Conservation (phyloP, 2,329 filamentous ascomycete genomes). For the Falciphora oryzae region DNA sequence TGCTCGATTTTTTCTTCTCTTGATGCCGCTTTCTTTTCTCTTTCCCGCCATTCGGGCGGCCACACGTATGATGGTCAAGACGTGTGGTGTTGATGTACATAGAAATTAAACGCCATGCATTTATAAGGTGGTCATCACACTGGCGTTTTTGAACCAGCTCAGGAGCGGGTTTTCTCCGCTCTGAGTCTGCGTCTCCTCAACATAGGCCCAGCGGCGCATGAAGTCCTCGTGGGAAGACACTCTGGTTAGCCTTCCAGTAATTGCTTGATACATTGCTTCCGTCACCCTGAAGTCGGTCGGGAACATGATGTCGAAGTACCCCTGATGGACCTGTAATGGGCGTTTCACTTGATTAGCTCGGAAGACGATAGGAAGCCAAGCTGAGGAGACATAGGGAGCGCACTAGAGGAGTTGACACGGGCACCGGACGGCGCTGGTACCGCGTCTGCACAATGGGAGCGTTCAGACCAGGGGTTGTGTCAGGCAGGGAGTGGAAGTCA, state of each 20-base stretch:
- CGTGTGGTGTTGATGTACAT: background rate
- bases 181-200: slow-evolving; percentile 81
- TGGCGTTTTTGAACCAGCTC: slow-evolving; percentile 93
- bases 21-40: background rate
- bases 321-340: slow-evolving; percentile 74
- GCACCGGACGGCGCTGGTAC: slow-evolving; percentile 79
- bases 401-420: slow-evolving; percentile 85
- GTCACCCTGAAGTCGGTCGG: slow-evolving; percentile 90
- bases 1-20: background rate
- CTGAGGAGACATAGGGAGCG: slow-evolving; percentile 27
- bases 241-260: slow-evolving; percentile 86
- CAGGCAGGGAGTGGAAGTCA: slow-evolving; percentile 83
- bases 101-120: slow-evolving; percentile 5
- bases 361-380: background rate
- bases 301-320: slow-evolving; percentile 98
- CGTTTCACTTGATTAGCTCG: background rate
- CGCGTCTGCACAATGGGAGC: slow-evolving; percentile 94
- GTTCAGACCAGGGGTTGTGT: slow-evolving; percentile 78
- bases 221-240: slow-evolving; percentile 88
- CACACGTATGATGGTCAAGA: background rate
- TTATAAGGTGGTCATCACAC: slow-evolving; percentile 81
- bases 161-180: slow-evolving; percentile 92
- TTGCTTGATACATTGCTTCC: slow-evolving; percentile 85
- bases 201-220: slow-evolving; percentile 79
- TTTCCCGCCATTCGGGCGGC: background rate